phyloP scores from a whole-genome alignment of 2,329 filamentous ascomycete genomes.

The Exophiala phaeomuriformis region DNA sequence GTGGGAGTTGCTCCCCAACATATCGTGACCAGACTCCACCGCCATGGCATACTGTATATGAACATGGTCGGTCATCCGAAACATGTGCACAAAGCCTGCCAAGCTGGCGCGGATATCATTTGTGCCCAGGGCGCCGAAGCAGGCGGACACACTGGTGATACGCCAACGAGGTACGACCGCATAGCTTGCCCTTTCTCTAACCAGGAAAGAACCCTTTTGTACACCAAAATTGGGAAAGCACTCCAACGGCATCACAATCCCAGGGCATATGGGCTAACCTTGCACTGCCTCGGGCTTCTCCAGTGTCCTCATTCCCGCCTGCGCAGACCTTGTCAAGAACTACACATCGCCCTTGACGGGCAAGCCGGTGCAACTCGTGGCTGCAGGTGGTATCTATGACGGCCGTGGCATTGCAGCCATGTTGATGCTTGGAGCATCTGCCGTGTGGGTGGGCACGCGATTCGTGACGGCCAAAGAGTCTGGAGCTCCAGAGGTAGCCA shows the following conservation, averaged over 20 bases:
- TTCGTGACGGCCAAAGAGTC: slow-evolving; percentile 73
- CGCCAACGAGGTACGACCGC: slow-evolving; percentile 51
- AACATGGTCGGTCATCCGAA: slow-evolving; percentile 85
- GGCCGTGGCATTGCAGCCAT: slow-evolving; percentile 65
- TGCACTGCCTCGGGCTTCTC: neutral
- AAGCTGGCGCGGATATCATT: slow-evolving; percentile 71
- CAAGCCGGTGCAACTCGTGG: slow-evolving; percentile 62
- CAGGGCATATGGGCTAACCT: too few species aligned
- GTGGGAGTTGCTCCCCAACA: slow-evolving; percentile 67
- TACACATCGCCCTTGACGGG: slow-evolving; percentile 61
- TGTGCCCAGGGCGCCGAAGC: slow-evolving; percentile 24
- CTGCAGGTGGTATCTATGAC: slow-evolving; percentile 71
- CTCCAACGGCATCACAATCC: too few species aligned
- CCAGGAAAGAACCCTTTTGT: neutral
- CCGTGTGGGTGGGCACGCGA: slow-evolving; percentile 78
- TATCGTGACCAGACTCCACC: slow-evolving; percentile 64
- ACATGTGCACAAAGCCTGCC: slow-evolving; percentile 71
- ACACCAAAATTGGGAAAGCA: neutral
- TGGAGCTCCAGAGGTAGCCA: slow-evolving; percentile 33
- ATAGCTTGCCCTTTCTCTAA: neutral
- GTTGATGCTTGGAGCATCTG: slow-evolving; percentile 70
- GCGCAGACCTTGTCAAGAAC: slow-evolving; percentile 64
- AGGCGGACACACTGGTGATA: slow-evolving; percentile 74
- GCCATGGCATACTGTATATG: slow-evolving; percentile 68
- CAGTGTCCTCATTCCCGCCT: slow-evolving; percentile 64